These are phyloP conservation scores for Waitea zeae DNA, from an alignment of 1,284 basidiomycete genomes.

Conservation along the genomic window DNA sequence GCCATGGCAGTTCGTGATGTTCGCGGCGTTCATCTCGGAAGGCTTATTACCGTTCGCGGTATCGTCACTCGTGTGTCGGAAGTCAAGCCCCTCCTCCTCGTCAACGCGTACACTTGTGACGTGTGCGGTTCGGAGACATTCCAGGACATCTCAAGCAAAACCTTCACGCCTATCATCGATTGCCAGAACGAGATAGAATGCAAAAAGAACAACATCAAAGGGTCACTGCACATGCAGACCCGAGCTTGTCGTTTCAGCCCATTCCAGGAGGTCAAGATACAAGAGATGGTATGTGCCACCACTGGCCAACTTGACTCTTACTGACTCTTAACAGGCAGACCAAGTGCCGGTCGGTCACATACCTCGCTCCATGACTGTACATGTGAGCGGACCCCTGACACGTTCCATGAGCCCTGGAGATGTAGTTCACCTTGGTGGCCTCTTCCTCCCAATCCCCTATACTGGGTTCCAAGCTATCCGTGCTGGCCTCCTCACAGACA, in stretches of 20 bases:
- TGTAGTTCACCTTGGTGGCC: slow-evolving; percentile 81
- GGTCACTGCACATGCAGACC: slow-evolving; percentile 96
- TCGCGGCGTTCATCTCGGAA: slow-evolving; percentile 73
- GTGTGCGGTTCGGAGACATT: slow-evolving; percentile 97
- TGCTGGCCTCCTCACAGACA: slow-evolving; percentile 92
- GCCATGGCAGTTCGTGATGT: slow-evolving; percentile 87
- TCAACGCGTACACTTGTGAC: slow-evolving; percentile 98
- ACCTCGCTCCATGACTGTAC: slow-evolving; percentile 93
- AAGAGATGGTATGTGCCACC: slow-evolving; percentile 72
- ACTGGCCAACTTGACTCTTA: slow-evolving; percentile 3
- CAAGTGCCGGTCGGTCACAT: slow-evolving; percentile 99
- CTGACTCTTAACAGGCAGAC: slow-evolving; percentile 50
- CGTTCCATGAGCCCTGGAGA: slow-evolving; percentile 92
- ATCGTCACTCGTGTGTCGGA: slow-evolving; percentile 98
- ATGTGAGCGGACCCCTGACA: slow-evolving; percentile 82
- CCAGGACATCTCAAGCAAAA: slow-evolving; percentile 90
- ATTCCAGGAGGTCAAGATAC: slow-evolving; percentile 98
- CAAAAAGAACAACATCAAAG: slow-evolving; percentile 74
- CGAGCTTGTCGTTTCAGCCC: slow-evolving; percentile 93
- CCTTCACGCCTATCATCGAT: slow-evolving; percentile 78
- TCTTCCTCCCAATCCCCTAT: slow-evolving; percentile 83
- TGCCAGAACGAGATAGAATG: slow-evolving; percentile 78
- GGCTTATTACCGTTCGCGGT: slow-evolving; percentile 88
- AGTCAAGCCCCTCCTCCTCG: slow-evolving; percentile 93
- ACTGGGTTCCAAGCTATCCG: slow-evolving; percentile 80